Conservation (phyloP, 2,329 filamentous ascomycete species). For the Aspergillus cejpii region DNA sequence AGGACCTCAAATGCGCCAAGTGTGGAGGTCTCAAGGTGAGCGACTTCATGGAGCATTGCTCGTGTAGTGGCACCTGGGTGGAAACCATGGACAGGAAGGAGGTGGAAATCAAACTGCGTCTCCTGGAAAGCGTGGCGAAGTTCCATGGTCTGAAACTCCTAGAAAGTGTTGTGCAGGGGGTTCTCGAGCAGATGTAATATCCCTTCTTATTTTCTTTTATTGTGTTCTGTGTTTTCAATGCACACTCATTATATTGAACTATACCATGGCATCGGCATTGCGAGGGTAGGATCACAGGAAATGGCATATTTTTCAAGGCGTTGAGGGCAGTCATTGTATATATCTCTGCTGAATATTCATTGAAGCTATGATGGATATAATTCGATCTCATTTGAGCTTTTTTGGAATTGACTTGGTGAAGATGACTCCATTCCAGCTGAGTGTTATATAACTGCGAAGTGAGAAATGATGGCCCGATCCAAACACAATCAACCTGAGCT, state of each 20-base stretch:
- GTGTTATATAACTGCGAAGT: too few relatives aligned
- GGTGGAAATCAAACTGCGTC: slow-evolving; percentile 57
- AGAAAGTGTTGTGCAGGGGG: slow-evolving; percentile 62
- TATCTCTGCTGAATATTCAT: background rate
- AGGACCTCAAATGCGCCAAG: slow-evolving; percentile 83
- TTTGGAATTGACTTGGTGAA: background rate
- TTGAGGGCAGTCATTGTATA: background rate
- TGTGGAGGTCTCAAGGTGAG: slow-evolving; percentile 63
- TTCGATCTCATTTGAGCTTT: too few relatives aligned
- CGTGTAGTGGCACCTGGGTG: slow-evolving; percentile 80
- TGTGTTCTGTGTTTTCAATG: slow-evolving; percentile 9
- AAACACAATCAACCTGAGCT: background rate
- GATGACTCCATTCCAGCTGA: too few relatives aligned
- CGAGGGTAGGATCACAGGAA: background rate
- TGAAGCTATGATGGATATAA: too few relatives aligned
- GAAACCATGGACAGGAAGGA: slow-evolving; percentile 63
- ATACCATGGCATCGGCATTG: slow-evolving; percentile 2
- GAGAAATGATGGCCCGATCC: too few relatives aligned
- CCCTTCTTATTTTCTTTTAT: slow-evolving; percentile 1
- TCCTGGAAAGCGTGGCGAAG: slow-evolving; percentile 67
- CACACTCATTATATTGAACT: slow-evolving; percentile 4
- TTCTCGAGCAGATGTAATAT: slow-evolving; percentile 44
- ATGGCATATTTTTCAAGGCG: background rate
- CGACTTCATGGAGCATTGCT: slow-evolving; percentile 95
- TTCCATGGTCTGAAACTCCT: slow-evolving; percentile 81